Percentiles rank a stretch among this genome's conserved stretches.
phyloP scores from a whole-genome alignment of 2,329 filamentous ascomycete species.

The Malbranchea cinnamomea region DNA sequence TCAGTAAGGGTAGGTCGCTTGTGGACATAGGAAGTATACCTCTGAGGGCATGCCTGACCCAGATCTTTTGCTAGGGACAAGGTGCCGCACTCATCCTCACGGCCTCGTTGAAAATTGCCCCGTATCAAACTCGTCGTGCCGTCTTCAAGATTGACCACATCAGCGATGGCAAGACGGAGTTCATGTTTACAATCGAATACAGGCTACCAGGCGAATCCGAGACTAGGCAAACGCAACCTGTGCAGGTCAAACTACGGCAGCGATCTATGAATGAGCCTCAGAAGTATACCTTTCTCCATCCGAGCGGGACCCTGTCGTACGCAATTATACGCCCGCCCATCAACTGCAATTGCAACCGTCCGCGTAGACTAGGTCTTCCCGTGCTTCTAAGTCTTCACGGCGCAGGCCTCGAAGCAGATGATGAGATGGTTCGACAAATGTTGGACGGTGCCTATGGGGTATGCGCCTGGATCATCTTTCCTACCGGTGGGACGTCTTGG shows the following conservation, averaged over 20 bases:
- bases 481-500: conserved; percentile 44
- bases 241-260: conserved; percentile 12
- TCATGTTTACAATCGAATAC: conserved; percentile 13
- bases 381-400: conserved; percentile 40
- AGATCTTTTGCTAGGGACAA: no score
- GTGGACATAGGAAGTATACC: no score
- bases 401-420: conserved; percentile 41
- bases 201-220: not conserved
- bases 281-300: conserved; percentile 40
- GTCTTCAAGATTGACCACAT: conserved; percentile 15
- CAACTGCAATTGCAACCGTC: conserved; percentile 18
- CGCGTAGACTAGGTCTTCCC: conserved; percentile 22
- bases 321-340: conserved; percentile 39
- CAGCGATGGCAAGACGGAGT: conserved; percentile 4
- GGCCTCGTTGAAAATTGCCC: conserved; percentile 15
- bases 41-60: no score
- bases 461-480: conserved; percentile 41
- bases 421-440: conserved; percentile 29
- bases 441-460: conserved; percentile 37
- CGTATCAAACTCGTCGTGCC: conserved; percentile 22
- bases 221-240: conserved; percentile 6
- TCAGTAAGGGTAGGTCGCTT: no score
- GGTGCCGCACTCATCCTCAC: no score
- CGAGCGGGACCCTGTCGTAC: conserved; percentile 40
- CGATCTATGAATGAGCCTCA: conserved; percentile 28